These are phyloP conservation scores for Camelina laxa DNA, from an alignment of 345 rosid genomes.

Conservation along the genomic window DNA sequence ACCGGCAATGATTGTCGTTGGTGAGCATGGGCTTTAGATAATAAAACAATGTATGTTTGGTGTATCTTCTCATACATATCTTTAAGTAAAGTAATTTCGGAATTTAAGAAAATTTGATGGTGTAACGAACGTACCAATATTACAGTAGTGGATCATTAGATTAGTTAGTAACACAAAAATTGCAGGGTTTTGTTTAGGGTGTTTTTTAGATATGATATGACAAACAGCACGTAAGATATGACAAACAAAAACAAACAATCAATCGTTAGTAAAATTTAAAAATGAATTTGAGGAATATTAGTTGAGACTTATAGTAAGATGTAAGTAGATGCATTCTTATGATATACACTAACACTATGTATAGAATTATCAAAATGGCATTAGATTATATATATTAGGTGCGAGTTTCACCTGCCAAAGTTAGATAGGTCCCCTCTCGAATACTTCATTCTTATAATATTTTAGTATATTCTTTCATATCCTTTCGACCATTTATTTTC, in stretches of 20 bases:
- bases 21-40: constrained; percentile 11
- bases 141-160: background rate
- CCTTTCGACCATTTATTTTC: background rate
- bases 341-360: background rate
- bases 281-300: too few relatives aligned
- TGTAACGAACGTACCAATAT: constrained; percentile 17
- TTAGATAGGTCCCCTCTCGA: constrained; percentile 5
- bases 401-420: constrained; percentile 37
- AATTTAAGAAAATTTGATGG: constrained; percentile 10
- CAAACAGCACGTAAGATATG: too few relatives aligned
- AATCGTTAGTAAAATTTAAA: too few relatives aligned
- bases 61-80: constrained; percentile 5
- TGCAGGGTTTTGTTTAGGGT: background rate
- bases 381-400: constrained; percentile 34
- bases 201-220: background rate
- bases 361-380: constrained; percentile 10
- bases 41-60: constrained; percentile 21
- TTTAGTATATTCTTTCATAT: background rate
- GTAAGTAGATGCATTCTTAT: background rate
- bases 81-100: background rate
- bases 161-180: too few relatives aligned
- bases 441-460: background rate
- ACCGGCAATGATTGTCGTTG: background rate
- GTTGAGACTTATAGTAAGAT: too few relatives aligned
- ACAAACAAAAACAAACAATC: too few relatives aligned